These are phyloP conservation scores for Trichoderma oligosporum DNA, from an alignment of 2,329 filamentous ascomycete genomes.

Conservation along the genomic window DNA sequence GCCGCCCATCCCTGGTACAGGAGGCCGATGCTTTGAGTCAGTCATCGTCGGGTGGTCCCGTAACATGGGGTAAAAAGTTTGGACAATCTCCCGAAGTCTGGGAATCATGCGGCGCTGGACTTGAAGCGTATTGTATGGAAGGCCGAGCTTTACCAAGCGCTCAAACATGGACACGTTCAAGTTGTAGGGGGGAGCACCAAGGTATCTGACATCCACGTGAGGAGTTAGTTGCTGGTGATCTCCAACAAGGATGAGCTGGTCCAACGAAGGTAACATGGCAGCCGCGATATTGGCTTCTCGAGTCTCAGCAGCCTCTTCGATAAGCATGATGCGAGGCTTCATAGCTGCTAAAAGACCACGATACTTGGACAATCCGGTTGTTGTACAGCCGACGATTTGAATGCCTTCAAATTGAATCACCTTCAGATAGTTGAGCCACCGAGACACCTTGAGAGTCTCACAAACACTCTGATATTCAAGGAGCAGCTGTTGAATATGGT, in stretches of 20 bases:
- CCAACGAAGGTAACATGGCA: constrained; percentile 47
- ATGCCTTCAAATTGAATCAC: constrained; percentile 37
- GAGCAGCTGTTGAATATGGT: constrained; percentile 48
- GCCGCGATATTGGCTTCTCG: constrained; percentile 59
- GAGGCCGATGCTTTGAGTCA: constrained; percentile 32
- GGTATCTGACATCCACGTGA: constrained; percentile 58
- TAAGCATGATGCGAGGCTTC: constrained; percentile 63
- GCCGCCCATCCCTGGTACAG: constrained; percentile 45
- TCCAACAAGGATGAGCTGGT: constrained; percentile 60
- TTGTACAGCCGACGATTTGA: constrained; percentile 64
- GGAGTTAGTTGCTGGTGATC: constrained; percentile 78
- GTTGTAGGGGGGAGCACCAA: constrained; percentile 59
- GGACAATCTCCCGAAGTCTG: constrained; percentile 42
- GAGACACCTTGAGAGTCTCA: constrained; percentile 51
- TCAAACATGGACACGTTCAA: constrained; percentile 77
- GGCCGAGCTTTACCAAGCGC: constrained; percentile 62
- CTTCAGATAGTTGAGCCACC: constrained; percentile 54
- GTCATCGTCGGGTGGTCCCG: constrained; percentile 43
- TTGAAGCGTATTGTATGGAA: constrained; percentile 62
- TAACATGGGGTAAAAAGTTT: constrained; percentile 45
- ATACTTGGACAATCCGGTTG: constrained; percentile 78
- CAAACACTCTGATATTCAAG: constrained; percentile 48
- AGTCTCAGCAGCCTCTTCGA: constrained; percentile 79
- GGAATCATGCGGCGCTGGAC: constrained; percentile 62
- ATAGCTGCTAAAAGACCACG: constrained; percentile 64